Evolutionary conservation across 2,329 filamentous ascomycete species (phyloP).

Genomic region (Aspergillus puulaauensis): DNA sequence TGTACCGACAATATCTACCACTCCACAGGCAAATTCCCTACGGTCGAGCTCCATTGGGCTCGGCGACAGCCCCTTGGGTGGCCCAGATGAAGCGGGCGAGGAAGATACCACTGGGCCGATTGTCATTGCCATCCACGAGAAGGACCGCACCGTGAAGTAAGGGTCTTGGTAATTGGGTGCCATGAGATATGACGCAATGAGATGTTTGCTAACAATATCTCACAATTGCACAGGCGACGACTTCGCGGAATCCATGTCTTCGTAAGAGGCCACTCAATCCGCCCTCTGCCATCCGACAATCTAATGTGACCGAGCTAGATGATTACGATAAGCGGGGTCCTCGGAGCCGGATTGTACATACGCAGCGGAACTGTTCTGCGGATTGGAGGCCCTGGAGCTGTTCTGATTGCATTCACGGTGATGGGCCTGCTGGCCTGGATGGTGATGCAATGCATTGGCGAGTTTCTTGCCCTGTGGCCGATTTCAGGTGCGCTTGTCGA

Average conservation of each 20-base stretch:
- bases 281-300: not conserved
- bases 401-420: conserved; percentile 31
- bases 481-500: conserved; percentile 38
- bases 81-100: not conserved
- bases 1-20: conserved; percentile 1
- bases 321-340: conserved; percentile 36
- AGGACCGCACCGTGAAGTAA: conserved; percentile 20
- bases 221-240: conserved; percentile 8
- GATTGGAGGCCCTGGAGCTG: conserved; percentile 33
- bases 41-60: conserved; percentile 5
- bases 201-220: conserved; percentile 4
- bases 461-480: conserved; percentile 39
- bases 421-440: conserved; percentile 34
- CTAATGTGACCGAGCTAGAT: conserved; percentile 22
- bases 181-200: not conserved
- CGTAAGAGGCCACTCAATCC: conserved; percentile 14
- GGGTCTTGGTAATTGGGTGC: conserved; percentile 5
- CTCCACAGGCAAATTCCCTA: not conserved
- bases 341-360: conserved; percentile 36
- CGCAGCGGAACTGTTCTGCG: conserved; percentile 33
- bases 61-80: conserved; percentile 1
- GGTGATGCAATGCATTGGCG: conserved; percentile 42
- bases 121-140: conserved; percentile 4
- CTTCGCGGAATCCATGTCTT: conserved; percentile 28
- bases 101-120: not conserved